Evolutionary conservation across 1,139 yeast species (phyloP), one percentile per base, ranked within the genome.

Genomic region (Taiozyma onychis): DNA sequence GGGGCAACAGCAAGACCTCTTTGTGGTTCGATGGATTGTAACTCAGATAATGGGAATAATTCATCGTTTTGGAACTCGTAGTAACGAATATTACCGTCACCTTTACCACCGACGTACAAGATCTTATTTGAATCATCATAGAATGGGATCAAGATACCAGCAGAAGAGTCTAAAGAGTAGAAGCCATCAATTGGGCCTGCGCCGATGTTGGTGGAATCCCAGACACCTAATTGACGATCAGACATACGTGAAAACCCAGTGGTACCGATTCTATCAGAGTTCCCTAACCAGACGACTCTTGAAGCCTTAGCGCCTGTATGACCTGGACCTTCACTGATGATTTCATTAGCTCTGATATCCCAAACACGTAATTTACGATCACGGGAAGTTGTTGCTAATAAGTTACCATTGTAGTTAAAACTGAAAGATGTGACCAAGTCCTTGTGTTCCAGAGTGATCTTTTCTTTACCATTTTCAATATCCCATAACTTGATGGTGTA

Each of bases 71-170:
- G 88, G 65, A 78, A 88, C 70, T 93, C 98, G 64, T 75, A 90
- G 70, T 91, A 91, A 63, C 97, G 88, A 64, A 93, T 89, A 67
- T 93, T 93, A 63, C 99, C 98, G 67, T 93, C 99, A 66, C 99
- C 99, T 69, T 93, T 93, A 59, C 99, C 99, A 39, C 96, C 98
- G 56, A 93, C 74, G 66, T 86, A 93, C 55, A 95, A 75, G 52
- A 91, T 81, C 53, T 84, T 80, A 49, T 88, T 89, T 43, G 87
- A 80, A 42, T 81, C 86, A 64, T 93, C 99, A 64, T 74, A 95
- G 63, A 85, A 79, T 27, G 99, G 99, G 77, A 95, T 85, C 66
- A 90, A 75, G 39, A 93, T 89, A 59, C 99, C 99, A 1, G 98
- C 87, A 7, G 96, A 86, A 16, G 95, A 81, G 65, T 95, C 99